Evolutionary conservation across 352 stramenopile species (phyloP).

Genomic region (Phytopythium chamaehyphon): DNA sequence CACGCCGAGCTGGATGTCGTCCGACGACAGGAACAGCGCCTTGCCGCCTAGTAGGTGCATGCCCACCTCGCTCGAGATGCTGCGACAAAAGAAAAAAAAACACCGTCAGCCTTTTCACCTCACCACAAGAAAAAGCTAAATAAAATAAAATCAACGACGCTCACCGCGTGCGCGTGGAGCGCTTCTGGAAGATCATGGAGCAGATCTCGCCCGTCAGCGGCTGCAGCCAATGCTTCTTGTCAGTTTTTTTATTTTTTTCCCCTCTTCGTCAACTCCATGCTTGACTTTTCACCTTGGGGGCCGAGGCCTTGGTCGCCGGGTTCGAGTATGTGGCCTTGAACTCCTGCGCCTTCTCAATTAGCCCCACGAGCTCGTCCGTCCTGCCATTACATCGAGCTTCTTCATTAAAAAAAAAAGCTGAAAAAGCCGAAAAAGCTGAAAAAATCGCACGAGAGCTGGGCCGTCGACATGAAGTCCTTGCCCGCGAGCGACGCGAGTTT

Average conservation of each 20-base stretch:
- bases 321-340: constrained; percentile 70
- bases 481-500: constrained; percentile 50
- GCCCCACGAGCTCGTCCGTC: constrained; percentile 38
- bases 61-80: constrained; percentile 93
- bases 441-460: constrained; percentile 40
- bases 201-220: constrained; percentile 74
- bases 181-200: constrained; percentile 95
- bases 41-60: constrained; percentile 96
- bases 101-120: background rate
- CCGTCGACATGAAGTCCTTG: constrained; percentile 71
- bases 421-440: background rate
- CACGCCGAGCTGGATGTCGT: constrained; percentile 97
- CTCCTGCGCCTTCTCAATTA: constrained; percentile 63
- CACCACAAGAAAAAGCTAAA: no score
- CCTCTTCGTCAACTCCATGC: no score
- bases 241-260: no score
- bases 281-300: constrained; percentile 58
- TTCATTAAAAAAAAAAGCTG: no score
- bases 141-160: no score
- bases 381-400: constrained; percentile 6
- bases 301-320: constrained; percentile 38
- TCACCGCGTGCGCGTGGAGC: constrained; percentile 87
- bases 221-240: constrained; percentile 6
- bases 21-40: constrained; percentile 95
- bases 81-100: constrained; percentile 5